A percentile compares a stretch with the other conserved stretches of the same genome.
phyloP scores from a whole-genome alignment of 1,139 yeast genomes.

The Candida frijolesensis region DNA sequence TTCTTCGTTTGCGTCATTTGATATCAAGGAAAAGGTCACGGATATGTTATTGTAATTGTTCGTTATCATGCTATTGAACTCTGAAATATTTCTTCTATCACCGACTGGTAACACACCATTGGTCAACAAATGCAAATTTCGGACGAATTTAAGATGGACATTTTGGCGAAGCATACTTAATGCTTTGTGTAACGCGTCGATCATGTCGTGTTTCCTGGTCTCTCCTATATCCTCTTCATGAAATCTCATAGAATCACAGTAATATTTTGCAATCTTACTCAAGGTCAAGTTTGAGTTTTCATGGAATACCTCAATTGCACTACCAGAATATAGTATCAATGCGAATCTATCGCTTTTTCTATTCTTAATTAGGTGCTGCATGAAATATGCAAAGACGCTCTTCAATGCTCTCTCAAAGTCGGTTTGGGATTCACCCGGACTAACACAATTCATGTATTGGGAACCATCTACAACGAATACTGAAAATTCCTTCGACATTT shows the following conservation, averaged over 20 bases:
- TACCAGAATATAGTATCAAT: conserved; percentile 12
- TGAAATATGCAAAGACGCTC: conserved; percentile 11
- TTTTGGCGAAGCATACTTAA: conserved; percentile 27
- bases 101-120: conserved; percentile 23
- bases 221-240: conserved; percentile 9
- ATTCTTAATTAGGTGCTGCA: conserved; percentile 15
- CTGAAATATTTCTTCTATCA: background rate
- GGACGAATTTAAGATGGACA: conserved; percentile 26
- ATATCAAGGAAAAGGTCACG: conserved; percentile 34
- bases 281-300: conserved; percentile 28
- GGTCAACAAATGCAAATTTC: conserved; percentile 52
- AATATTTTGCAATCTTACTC: conserved; percentile 19
- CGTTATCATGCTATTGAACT: conserved; percentile 1
- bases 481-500: conserved; percentile 44
- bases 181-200: conserved; percentile 32
- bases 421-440: background rate
- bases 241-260: conserved; percentile 11
- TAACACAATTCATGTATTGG: conserved; percentile 8
- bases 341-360: conserved; percentile 16
- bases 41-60: conserved; percentile 19
- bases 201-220: conserved; percentile 20
- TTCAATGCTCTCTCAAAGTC: conserved; percentile 10
- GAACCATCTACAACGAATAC: conserved; percentile 38
- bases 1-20: conserved; percentile 18
- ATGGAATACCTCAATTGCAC: conserved; percentile 23